phyloP scores from a whole-genome alignment of 805 yeast species.

The Yarrowia sp. region DNA sequence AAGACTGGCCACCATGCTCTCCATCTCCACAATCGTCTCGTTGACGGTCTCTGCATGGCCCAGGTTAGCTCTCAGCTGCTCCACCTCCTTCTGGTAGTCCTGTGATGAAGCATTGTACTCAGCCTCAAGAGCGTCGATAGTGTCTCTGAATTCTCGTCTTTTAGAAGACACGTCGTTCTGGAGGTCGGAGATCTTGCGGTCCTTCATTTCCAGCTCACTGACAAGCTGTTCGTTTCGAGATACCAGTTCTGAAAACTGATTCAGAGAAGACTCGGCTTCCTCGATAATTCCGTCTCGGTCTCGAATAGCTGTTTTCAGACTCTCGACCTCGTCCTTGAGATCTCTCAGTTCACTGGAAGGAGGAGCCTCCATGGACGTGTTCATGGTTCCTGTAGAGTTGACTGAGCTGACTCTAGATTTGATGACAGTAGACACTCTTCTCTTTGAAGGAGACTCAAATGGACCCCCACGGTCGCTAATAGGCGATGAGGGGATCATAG shows the following conservation, averaged over 20 bases:
- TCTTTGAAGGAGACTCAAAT: conserved; percentile 16
- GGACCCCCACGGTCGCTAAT: background rate
- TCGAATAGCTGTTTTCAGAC: background rate
- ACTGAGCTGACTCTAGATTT: conserved; percentile 6
- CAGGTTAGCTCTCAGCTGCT: conserved; percentile 30
- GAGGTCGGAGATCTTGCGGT: conserved; percentile 35
- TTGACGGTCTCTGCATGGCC: conserved; percentile 31
- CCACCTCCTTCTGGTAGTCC: conserved; percentile 33
- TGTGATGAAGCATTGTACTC: conserved; percentile 33
- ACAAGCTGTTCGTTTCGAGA: conserved; percentile 20
- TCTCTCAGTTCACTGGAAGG: background rate
- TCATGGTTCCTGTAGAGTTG: conserved; percentile 8
- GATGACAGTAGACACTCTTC: background rate
- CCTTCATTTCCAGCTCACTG: conserved; percentile 33
- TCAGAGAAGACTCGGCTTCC: conserved; percentile 11
- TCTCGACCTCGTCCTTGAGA: background rate
- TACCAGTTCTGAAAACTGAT: conserved; percentile 21
- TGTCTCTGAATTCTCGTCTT: conserved; percentile 38
- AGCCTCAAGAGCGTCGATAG: conserved; percentile 35
- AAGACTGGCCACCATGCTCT: conserved; percentile 33
- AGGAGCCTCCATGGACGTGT: background rate
- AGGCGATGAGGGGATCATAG: conserved; percentile 10
- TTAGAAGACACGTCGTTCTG: conserved; percentile 36
- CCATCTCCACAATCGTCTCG: conserved; percentile 34
- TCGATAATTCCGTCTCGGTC: conserved; percentile 22